A percentile compares a stretch with the other conserved stretches of the same genome.
Evolutionary conservation across 768 basidiomycete species (phyloP).

Genomic region (Crassisporium funariophilum): DNA sequence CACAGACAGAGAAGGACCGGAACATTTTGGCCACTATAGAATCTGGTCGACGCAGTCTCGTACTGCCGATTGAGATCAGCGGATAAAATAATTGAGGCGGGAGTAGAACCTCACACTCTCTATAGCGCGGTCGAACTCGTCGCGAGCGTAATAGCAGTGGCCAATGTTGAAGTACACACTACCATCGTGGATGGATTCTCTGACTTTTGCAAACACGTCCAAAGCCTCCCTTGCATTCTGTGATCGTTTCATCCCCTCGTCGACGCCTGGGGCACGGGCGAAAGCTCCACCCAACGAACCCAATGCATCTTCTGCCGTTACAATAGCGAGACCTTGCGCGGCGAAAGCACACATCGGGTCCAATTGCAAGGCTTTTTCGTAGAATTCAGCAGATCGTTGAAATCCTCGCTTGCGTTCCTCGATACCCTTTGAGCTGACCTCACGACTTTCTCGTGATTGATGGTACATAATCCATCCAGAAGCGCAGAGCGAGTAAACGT

Average conservation of each 20-base stretch:
- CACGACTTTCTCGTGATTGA: constrained; percentile 82
- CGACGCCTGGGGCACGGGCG: constrained; percentile 45
- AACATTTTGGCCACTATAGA: constrained; percentile 73
- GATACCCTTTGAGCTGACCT: constrained; percentile 52
- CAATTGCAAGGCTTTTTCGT: constrained; percentile 84
- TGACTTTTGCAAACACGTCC: constrained; percentile 86
- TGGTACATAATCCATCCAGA: constrained; percentile 86
- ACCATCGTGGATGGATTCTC: constrained; percentile 80
- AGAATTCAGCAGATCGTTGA: constrained; percentile 85
- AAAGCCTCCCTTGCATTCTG: constrained; percentile 86
- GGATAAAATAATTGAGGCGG: constrained; percentile 1
- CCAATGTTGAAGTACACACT: constrained; percentile 96
- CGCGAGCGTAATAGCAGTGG: constrained; percentile 89
- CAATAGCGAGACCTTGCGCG: constrained; percentile 93
- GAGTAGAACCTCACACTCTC: constrained; percentile 73
- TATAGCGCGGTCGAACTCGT: constrained; percentile 95
- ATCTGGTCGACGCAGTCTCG: constrained; percentile 84
- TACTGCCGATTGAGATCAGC: constrained; percentile 55
- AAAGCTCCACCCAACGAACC: constrained; percentile 62
- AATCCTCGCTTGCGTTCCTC: constrained; percentile 81
- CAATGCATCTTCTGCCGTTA: constrained; percentile 89
- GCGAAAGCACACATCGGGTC: constrained; percentile 90
- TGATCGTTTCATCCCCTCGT: constrained; percentile 66
- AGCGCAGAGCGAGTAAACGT: constrained; percentile 90
- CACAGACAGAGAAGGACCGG: constrained; percentile 83